These are phyloP conservation scores for Trichoderma orchidacearum DNA, from an alignment of 495 filamentous ascomycete genomes.

Conservation along the genomic window DNA sequence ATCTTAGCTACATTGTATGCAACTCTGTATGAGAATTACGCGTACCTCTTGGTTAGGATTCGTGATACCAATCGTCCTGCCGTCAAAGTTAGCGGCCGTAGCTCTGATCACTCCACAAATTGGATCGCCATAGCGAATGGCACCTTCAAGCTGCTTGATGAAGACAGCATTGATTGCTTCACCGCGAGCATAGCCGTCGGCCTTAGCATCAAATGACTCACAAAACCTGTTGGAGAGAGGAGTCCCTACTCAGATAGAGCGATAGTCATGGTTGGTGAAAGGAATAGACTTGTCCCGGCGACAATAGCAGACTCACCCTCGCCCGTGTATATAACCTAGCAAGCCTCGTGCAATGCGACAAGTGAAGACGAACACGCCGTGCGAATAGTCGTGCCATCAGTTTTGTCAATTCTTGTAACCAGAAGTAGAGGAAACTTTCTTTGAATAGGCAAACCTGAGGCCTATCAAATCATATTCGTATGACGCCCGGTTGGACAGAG, in stretches of 20 bases:
- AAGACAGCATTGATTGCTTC: slow-evolving; percentile 20
- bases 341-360: slow-evolving; percentile 37
- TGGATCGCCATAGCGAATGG: slow-evolving; percentile 32
- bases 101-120: slow-evolving; percentile 37
- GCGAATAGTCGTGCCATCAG: slow-evolving; percentile 24
- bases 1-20: slow-evolving; percentile 28
- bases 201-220: slow-evolving; percentile 21
- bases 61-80: slow-evolving; percentile 24
- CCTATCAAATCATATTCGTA: slow-evolving; percentile 22
- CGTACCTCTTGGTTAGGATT: slow-evolving; percentile 32
- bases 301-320: slow-evolving; percentile 27
- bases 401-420: slow-evolving; percentile 22
- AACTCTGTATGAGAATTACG: slow-evolving; percentile 27
- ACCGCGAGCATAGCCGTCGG: slow-evolving; percentile 19
- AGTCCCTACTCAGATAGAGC: slow-evolving; percentile 21
- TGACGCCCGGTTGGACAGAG: slow-evolving; percentile 17
- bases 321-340: slow-evolving; percentile 21
- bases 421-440: neutral
- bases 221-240: slow-evolving; percentile 28
- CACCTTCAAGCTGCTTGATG: slow-evolving; percentile 34
- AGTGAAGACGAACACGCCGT: slow-evolving; percentile 41
- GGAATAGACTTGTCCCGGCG: slow-evolving; percentile 22
- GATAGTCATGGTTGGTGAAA: slow-evolving; percentile 16
- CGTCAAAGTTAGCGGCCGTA: slow-evolving; percentile 35
- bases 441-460: slow-evolving; percentile 30